A percentile compares a stretch with the other conserved stretches of the same genome.
Evolutionary conservation across 116 monocot species (phyloP).

Genomic region (Iris pallida): DNA sequence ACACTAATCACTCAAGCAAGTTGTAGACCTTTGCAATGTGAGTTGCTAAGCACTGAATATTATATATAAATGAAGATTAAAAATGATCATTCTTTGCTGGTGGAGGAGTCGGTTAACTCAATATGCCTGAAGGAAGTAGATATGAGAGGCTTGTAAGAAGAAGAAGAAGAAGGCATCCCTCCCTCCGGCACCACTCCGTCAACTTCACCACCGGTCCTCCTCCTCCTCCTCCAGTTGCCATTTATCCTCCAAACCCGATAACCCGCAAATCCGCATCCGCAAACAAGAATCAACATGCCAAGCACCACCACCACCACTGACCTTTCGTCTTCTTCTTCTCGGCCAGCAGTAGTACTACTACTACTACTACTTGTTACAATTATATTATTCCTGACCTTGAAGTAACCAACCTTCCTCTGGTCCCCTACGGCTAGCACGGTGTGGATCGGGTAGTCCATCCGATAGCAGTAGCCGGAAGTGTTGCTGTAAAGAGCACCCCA

Average conservation of each 20-base stretch:
- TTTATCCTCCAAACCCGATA: constrained; percentile 10
- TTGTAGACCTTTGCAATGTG: too few species aligned
- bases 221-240: too few species aligned
- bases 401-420: constrained; percentile 52
- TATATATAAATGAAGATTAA: too few species aligned
- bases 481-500: constrained; percentile 80
- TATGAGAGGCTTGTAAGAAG: too few species aligned
- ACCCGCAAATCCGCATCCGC: constrained; percentile 2
- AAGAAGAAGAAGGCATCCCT: too few species aligned
- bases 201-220: neutral
- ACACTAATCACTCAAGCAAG: too few species aligned
- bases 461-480: constrained; percentile 51
- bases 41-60: too few species aligned
- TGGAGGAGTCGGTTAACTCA: too few species aligned
- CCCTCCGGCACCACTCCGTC: neutral
- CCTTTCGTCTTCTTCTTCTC: neutral
- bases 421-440: constrained; percentile 43
- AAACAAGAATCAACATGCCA: neutral
- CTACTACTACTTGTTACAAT: too few species aligned
- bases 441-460: constrained; percentile 64
- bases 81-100: too few species aligned
- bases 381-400: constrained; percentile 48
- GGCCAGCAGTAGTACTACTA: too few species aligned
- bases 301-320: neutral
- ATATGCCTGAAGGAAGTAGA: too few species aligned